These are phyloP conservation scores for Rosa persica DNA, from an alignment of 306 rosid genomes.

Conservation along the genomic window DNA sequence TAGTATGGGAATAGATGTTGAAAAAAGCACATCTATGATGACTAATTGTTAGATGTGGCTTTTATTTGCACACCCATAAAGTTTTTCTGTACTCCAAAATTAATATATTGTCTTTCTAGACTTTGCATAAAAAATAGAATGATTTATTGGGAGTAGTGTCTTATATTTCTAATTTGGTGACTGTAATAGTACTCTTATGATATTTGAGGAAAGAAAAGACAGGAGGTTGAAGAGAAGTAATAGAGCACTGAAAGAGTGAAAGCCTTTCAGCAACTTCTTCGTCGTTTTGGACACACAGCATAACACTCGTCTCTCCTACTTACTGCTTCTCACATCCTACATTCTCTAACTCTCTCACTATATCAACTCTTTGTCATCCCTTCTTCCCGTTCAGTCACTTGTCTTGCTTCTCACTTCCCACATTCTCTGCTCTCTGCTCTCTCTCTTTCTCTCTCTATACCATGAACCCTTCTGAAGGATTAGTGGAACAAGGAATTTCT, in stretches of 20 bases:
- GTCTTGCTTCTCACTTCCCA: constrained; percentile 10
- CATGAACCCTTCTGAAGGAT: constrained; percentile 69
- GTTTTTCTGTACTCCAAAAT: not conserved
- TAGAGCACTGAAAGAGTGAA: not conserved
- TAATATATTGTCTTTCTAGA: not conserved
- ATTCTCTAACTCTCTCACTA: not conserved
- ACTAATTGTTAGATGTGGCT: not conserved
- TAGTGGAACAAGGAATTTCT: constrained; percentile 58
- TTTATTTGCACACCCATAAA: not conserved
- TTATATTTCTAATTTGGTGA: not conserved
- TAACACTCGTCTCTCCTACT: not conserved
- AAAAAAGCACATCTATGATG: not conserved
- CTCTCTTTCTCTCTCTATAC: constrained; percentile 15
- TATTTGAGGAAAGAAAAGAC: not conserved
- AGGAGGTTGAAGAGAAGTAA: not conserved
- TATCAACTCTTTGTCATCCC: constrained; percentile 39
- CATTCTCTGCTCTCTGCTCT: not conserved
- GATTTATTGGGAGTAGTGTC: not conserved
- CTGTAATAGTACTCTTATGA: not conserved
- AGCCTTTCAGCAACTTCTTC: not conserved
- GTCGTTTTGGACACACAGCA: constrained; percentile 6
- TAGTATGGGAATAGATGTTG: not conserved
- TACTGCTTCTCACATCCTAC: not conserved
- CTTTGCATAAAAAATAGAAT: not conserved
- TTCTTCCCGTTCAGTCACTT: constrained; percentile 21